Evolutionary conservation across 805 yeast genomes (phyloP), one percentile per base, ranked within the genome.

Genomic region (Nakazawaea peltata): DNA sequence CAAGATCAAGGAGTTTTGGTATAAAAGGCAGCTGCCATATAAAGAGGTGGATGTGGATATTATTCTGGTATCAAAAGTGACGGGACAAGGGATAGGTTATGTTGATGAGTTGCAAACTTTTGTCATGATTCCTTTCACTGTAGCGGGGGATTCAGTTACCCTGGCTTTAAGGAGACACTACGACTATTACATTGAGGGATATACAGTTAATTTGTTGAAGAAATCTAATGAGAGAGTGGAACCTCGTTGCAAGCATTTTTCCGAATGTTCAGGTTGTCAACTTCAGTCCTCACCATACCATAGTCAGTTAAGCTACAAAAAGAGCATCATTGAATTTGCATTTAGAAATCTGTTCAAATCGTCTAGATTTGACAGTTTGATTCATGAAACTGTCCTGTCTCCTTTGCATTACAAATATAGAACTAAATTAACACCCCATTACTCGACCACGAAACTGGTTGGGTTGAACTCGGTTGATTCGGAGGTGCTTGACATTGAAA

Each of bases 391-490:
- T 0, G 71, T 80, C 26, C 71, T 77, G 5, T 83, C 95, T 9
- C 98, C 98, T 4, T 59, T 75, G 38, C 69, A 78, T 45, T 82
- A 69, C 53, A 66, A 68, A 25, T 92, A 92, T 58, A 69, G 98
- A 53, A 92, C 98, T 0, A 92, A 92, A 53, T 68, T 92, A 28
- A 92, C 98, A 0, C 98, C 98, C 4, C 98, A 92, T 60, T 92
- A 88, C 57, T 87, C 82, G 49, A 60, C 83, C 19, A 90, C 92
- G 15, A 70, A 74, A 48, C 14, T 73, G 82, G 12, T 65, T 90
- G 40, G 98, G 97, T 2, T 92, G 87, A 50, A 44, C 53, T 33
- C 48, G 51, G 7, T 19, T 2, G 16, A 25, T 8, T 1, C 36
- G 17, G 44, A 44, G 1, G 54, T 63, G 4, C 15, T 40, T 9